Evolutionary conservation across 1,284 basidiomycete species (phyloP).

Genomic region (Coriolopsis trogii): DNA sequence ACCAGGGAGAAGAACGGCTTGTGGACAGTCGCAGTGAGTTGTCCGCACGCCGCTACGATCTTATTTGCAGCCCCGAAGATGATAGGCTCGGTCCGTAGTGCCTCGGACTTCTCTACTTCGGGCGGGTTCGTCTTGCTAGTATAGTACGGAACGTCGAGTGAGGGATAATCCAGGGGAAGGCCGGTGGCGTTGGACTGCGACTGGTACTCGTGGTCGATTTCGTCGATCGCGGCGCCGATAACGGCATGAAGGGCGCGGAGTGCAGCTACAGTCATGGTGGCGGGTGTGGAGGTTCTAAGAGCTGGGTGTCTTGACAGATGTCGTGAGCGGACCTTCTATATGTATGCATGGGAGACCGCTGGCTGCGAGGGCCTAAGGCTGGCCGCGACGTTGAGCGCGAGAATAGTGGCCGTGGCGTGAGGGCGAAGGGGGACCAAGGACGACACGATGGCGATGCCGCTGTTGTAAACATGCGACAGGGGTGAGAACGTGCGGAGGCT

Average conservation of each 20-base stretch:
- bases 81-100: conserved; percentile 54
- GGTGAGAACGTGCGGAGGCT: too few relatives aligned
- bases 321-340: not conserved
- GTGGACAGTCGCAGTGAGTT: conserved; percentile 62
- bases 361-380: too few relatives aligned
- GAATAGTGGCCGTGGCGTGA: too few relatives aligned
- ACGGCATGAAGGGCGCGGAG: conserved; percentile 66
- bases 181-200: not conserved
- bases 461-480: too few relatives aligned
- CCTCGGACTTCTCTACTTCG: conserved; percentile 39
- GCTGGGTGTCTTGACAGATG: not conserved
- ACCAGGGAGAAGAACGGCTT: conserved; percentile 62
- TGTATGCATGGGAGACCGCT: too few relatives aligned
- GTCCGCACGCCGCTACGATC: conserved; percentile 69
- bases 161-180: conserved; percentile 56
- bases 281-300: not conserved
- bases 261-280: conserved; percentile 55
- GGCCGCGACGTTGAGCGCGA: too few relatives aligned
- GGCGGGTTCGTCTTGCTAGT: conserved; percentile 33
- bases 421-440: too few relatives aligned
- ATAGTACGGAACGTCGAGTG: conserved; percentile 53
- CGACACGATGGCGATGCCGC: too few relatives aligned
- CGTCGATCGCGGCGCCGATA: conserved; percentile 66
- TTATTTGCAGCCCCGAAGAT: conserved; percentile 59
- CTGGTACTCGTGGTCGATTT: conserved; percentile 29